Evolutionary conservation across 2,329 filamentous ascomycete species (phyloP).

Genomic region (Botrytis elliptica): DNA sequence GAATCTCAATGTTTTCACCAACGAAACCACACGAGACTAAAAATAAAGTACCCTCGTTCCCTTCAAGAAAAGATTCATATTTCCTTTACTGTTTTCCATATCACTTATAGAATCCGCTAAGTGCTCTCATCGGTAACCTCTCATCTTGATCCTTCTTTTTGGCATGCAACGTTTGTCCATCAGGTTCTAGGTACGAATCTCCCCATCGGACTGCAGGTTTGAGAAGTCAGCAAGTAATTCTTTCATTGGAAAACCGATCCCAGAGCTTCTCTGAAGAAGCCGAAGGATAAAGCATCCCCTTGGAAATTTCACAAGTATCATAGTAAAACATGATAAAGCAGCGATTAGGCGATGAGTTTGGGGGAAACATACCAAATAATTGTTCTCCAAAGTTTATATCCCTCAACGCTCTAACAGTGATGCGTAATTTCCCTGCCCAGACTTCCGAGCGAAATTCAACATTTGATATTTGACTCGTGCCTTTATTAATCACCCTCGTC

Average conservation of each 20-base stretch:
- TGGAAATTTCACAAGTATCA: background rate
- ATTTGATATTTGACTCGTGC: background rate
- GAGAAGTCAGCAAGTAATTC: background rate
- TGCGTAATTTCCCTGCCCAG: constrained; percentile 16
- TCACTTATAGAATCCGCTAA: constrained; percentile 11
- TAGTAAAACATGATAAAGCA: background rate
- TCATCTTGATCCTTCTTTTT: background rate
- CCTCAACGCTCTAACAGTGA: constrained; percentile 5
- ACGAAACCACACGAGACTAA: background rate
- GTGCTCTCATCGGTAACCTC: background rate
- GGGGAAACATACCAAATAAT: background rate
- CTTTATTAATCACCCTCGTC: constrained; percentile 13
- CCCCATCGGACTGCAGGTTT: background rate
- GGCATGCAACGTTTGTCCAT: background rate
- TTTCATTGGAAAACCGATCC: background rate
- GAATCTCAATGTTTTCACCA: background rate
- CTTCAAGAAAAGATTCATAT: background rate
- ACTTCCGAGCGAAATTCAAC: constrained; percentile 6
- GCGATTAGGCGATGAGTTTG: background rate
- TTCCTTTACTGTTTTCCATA: background rate
- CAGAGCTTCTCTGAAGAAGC: background rate
- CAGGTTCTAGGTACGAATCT: background rate
- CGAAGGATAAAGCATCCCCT: background rate
- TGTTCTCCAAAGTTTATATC: constrained; percentile 21
- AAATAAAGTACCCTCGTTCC: background rate